phyloP scores from a whole-genome alignment of 192 early-diverging fungal species.

The Podila epicladia region DNA sequence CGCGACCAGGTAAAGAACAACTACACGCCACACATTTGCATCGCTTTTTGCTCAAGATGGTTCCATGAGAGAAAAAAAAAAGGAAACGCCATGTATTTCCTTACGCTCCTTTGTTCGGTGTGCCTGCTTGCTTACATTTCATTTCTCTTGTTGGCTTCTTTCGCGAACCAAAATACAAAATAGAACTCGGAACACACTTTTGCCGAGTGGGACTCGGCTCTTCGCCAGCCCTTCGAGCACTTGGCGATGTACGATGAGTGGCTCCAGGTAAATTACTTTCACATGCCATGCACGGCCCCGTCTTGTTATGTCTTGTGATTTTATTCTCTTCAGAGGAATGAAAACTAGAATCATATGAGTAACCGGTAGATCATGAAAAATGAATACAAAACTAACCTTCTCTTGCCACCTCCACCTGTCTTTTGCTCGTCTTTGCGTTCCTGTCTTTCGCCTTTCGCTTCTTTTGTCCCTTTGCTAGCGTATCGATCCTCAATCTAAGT shows the following conservation, averaged over 20 bases:
- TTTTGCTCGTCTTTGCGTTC: no score
- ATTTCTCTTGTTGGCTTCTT: conserved; percentile 2
- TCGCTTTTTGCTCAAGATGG: neutral
- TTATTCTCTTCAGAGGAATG: no score
- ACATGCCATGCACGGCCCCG: no score
- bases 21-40: neutral
- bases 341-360: no score
- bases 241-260: conserved; percentile 38
- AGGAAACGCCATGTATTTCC: neutral
- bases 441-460: no score
- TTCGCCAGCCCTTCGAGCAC: conserved; percentile 43
- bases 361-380: no score
- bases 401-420: no score
- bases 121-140: neutral
- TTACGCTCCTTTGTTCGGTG: neutral
- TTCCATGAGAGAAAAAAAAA: neutral
- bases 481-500: conserved; percentile 30
- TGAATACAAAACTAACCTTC: no score
- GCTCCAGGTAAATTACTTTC: conserved; percentile 7
- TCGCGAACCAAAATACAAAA: neutral
- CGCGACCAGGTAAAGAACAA: conserved; percentile 31
- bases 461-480: neutral
- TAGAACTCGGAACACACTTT: conserved; percentile 43
- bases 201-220: conserved; percentile 42
- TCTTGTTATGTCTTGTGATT: no score